Percentiles rank a stretch among this genome's conserved stretches.
Conservation (phyloP, 257 asterid species). For the Pogostemon cablin region DNA sequence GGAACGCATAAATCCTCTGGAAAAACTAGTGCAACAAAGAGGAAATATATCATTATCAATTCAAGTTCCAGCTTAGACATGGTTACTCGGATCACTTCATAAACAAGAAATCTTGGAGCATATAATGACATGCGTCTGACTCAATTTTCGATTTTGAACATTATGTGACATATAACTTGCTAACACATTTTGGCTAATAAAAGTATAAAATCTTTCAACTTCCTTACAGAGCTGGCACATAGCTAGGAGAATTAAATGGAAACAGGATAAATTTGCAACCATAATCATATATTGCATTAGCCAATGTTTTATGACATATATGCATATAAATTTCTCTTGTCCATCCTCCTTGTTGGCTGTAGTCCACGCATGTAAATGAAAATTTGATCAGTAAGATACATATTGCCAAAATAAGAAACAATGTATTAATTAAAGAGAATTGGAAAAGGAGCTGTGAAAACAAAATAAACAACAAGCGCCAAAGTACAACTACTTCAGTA, state of each 20-base stretch:
- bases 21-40: not conserved
- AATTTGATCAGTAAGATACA: not conserved
- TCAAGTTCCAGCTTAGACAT: not conserved
- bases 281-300: conserved; percentile 17
- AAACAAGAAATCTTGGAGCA: not conserved
- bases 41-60: not conserved
- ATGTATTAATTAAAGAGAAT: not conserved
- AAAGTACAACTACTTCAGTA: no score
- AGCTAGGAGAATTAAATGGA: not conserved
- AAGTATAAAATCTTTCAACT: conserved; percentile 13
- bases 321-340: conserved; percentile 7
- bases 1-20: not conserved
- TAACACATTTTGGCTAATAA: not conserved
- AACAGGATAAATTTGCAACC: conserved; percentile 10
- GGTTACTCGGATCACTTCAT: not conserved
- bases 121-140: not conserved
- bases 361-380: not conserved
- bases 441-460: not conserved
- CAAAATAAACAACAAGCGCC: no score
- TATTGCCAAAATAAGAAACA: not conserved
- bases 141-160: not conserved
- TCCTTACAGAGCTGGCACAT: not conserved
- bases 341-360: not conserved
- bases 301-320: not conserved
- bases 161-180: not conserved